Conservation (phyloP, 208 protist genomes). For the Novymonas esmeraldas region DNA sequence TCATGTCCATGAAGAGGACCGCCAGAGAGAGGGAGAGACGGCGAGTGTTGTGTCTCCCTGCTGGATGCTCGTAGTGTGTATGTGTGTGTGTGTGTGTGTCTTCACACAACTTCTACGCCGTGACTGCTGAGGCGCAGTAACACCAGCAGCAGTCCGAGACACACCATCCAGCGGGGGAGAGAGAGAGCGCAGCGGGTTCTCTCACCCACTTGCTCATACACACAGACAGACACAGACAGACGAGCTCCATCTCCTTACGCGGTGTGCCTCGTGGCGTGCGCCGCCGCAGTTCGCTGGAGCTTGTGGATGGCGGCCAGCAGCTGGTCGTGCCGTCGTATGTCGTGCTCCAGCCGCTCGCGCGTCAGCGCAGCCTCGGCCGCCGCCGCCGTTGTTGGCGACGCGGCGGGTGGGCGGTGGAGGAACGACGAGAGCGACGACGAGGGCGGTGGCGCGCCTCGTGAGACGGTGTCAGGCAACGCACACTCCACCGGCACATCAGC, state of each 20-base stretch:
- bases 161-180: not conserved
- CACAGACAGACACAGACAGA: not conserved
- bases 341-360: conserved; percentile 56
- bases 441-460: not conserved
- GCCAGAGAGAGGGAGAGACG: not conserved
- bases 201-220: not conserved
- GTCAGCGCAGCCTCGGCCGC: conserved; percentile 3
- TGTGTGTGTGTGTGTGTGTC: too few species aligned
- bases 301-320: conserved; percentile 69
- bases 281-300: conserved; percentile 59
- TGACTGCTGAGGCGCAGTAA: not conserved
- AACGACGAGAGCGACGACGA: not conserved
- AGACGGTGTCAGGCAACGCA: too few species aligned
- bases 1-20: not conserved
- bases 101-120: too few species aligned
- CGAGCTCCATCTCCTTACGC: not conserved
- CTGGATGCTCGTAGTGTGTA: too few species aligned
- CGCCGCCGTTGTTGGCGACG: not conserved
- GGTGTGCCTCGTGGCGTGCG: conserved; percentile 23
- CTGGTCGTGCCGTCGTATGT: conserved; percentile 71
- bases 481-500: too few species aligned
- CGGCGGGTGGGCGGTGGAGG: too few species aligned
- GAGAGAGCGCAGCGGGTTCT: not conserved
- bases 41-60: too few species aligned
- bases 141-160: not conserved